These are phyloP conservation scores for Phytophthora megakarya DNA, from an alignment of 352 stramenopile genomes.

Conservation along the genomic window DNA sequence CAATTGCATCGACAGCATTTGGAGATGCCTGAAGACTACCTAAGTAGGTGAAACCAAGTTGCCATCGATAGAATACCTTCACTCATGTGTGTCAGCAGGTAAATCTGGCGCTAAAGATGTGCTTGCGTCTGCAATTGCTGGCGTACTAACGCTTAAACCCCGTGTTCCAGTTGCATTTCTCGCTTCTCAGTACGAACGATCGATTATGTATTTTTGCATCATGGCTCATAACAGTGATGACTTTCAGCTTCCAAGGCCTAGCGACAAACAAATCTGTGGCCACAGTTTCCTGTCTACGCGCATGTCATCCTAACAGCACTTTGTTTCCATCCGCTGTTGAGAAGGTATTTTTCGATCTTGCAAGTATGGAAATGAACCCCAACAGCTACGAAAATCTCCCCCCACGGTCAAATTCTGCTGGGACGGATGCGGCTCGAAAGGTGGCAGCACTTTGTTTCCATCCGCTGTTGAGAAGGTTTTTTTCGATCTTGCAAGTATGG, in stretches of 20 bases:
- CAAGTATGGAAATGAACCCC: constrained; percentile 8
- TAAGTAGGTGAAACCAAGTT: constrained; percentile 9
- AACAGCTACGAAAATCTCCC: constrained; percentile 5
- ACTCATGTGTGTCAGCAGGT: constrained; percentile 3
- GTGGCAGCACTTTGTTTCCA: too few relatives aligned
- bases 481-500: constrained; percentile 19
- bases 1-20: neutral
- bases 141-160: constrained; percentile 28
- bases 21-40: constrained; percentile 17
- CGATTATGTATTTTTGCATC: too few relatives aligned
- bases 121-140: constrained; percentile 22
- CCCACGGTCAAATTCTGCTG: constrained; percentile 7
- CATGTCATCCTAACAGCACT: constrained; percentile 24
- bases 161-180: constrained; percentile 29
- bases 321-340: constrained; percentile 28
- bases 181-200: constrained; percentile 30
- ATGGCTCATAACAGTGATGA: too few relatives aligned
- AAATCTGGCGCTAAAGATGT: constrained; percentile 35
- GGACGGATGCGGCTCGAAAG: neutral
- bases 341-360: constrained; percentile 26
- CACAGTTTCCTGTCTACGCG: constrained; percentile 18
- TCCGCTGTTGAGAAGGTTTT: constrained; percentile 31
- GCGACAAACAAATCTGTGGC: constrained; percentile 14
- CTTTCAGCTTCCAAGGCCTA: constrained; percentile 31
- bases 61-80: neutral